Evolutionary conservation across 2,329 filamentous ascomycete genomes (phyloP), one percentile per base, ranked within the genome.

Genomic region (Coniochaeta pulveracea): DNA sequence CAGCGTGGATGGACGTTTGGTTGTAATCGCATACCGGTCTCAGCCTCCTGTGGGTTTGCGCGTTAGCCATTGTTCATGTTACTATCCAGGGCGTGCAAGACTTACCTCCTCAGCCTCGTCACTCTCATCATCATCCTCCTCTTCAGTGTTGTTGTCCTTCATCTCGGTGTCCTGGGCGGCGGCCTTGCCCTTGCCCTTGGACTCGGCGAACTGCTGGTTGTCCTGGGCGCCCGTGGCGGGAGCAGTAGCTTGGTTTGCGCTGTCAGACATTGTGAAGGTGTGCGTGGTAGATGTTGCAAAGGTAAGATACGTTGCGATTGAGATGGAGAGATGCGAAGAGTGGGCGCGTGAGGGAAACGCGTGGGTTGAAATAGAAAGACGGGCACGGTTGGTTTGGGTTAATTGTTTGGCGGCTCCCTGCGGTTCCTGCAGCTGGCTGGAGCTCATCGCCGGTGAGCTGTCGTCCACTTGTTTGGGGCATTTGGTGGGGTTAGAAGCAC

Each of bases 151-250:
- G 19, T 81, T 80, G 47, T 85, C 80, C 27, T 80, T 81, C 72
- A 85, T 82, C 51, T 69, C 68, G 50, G 74, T 61, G 46, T 81
- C 75, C 44, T 76, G 63, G 32, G 74, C 71, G 25, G 62, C 54
- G 25, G 73, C 78, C 69, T 94, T 94, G 64, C 85, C 85, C 70
- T 93, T 93, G 57, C 66, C 62, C 49, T 75, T 67, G 40, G 63
- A 54, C 34, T 48, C 47, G 31, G 36, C 26, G 31, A 42, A 28
- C 21, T 34, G 35, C 27, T 39, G 41, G 23, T 40, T 35, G 31
- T 50, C 51, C 47, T 52, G 47, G 43, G 49, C 53, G 41, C 55
- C 40, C 39, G 51, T 50, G 47, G 64, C 51, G 50, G 60, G 49
- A 47, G 64, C 40, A 41, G 63, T 64, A 44, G 60, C 51, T 43